Evolutionary conservation across 495 filamentous ascomycete species (phyloP), one percentile per base, ranked within the genome.

Genomic region (Penicillium ucsense): DNA sequence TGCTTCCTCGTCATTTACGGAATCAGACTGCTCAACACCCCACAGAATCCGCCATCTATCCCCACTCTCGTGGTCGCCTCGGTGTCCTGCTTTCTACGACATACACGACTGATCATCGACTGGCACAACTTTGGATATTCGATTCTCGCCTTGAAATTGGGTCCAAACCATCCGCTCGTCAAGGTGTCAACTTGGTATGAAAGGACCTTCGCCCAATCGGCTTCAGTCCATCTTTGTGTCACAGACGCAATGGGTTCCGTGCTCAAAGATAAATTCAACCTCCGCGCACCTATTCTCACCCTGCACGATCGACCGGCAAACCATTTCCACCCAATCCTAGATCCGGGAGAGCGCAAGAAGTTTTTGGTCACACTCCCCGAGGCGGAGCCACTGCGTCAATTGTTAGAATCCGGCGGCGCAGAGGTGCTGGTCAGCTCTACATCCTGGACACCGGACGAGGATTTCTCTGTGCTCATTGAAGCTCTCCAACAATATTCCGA

Each of bases 61-160:
- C 92, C 92, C 4, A 92, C 88, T 1, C 75, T 99, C 4, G 75
- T 80, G 29, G 70, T 97, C 41, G 82, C 89, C 3, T 71, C 80
- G 8, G 45, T 89, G 7, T 70, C 86, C 42, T 89, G 85, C 59
- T 80, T 79, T 57, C 68, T 94, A 45, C 86, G 94, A 36, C 82
- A 87, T 49, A 91, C 86, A 28, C 76, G 75, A 47, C 78, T 96
- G 3, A 74, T 96, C 34, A 88, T 97, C 47, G 92, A 99, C 67
- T 99, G 92, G 92, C 92, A 99, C 71, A 99, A 99, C 64, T 95
- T 95, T 65, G 91, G 92, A 51, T 95, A 88, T 74, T 90, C 86
- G n/a, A 91, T 97, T 48, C 81, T 99, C 4, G 81, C 86, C 54
- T 55, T 86, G 59, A 78, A 87, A 68, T 59, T 82, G 35, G 64